These are phyloP conservation scores for Elongisporangium anandrum DNA, from an alignment of 352 stramenopile species.

Conservation along the genomic window DNA sequence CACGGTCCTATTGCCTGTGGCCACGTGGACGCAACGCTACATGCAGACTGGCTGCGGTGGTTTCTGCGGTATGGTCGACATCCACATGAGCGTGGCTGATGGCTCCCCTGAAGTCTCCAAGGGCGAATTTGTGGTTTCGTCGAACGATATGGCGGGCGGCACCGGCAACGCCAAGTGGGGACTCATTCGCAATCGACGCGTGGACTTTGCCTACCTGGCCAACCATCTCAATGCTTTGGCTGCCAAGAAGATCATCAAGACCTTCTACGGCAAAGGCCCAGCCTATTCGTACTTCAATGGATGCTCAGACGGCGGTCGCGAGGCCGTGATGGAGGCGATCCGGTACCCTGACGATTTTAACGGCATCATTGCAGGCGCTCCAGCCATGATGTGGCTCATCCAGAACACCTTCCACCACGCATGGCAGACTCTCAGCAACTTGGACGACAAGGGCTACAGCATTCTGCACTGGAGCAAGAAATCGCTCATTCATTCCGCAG, in stretches of 20 bases:
- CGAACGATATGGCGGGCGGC: conserved; percentile 27
- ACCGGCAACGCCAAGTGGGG: conserved; percentile 27
- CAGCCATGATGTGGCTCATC: conserved; percentile 31
- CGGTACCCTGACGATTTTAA: conserved; percentile 31
- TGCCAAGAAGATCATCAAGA: conserved; percentile 28
- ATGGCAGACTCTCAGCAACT: conserved; percentile 26
- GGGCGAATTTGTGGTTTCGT: conserved; percentile 22
- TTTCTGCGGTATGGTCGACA: conserved; percentile 25
- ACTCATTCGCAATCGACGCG: conserved; percentile 12
- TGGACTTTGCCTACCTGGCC: conserved; percentile 29
- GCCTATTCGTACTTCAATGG: conserved; percentile 38
- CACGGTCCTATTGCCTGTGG: conserved; percentile 25
- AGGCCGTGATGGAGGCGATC: conserved; percentile 31
- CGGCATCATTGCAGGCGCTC: conserved; percentile 27
- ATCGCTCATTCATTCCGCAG: conserved; percentile 23
- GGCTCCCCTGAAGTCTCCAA: conserved; percentile 13
- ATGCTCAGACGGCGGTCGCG: conserved; percentile 31
- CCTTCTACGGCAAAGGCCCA: conserved; percentile 26
- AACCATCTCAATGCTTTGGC: conserved; percentile 25
- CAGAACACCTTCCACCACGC: conserved; percentile 35
- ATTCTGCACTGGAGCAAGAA: conserved; percentile 18
- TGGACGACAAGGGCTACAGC: conserved; percentile 8
- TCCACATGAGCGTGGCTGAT: conserved; percentile 19
- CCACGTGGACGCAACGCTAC: conserved; percentile 36
- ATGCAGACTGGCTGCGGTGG: conserved; percentile 35